These are phyloP conservation scores for Macadamia tetraphylla DNA, from an alignment of 164 flowering plant species.

Conservation along the genomic window DNA sequence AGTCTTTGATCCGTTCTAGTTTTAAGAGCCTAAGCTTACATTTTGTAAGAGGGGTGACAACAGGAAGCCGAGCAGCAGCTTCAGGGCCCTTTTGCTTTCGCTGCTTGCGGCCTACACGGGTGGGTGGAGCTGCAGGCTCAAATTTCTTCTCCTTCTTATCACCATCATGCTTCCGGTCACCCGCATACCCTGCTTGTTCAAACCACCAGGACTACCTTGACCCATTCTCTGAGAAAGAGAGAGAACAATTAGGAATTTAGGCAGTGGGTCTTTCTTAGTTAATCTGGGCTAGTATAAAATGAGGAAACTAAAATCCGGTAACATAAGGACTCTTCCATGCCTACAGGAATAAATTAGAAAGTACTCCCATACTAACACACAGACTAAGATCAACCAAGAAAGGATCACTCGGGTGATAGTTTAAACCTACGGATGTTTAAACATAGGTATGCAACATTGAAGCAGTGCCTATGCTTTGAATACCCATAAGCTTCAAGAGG, in stretches of 20 bases:
- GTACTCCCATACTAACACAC: too few species aligned
- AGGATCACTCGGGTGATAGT: too few species aligned
- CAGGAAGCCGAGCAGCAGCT: background rate
- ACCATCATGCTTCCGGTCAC: conserved; percentile 1
- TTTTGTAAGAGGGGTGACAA: background rate
- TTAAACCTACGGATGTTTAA: too few species aligned
- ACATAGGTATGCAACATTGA: too few species aligned
- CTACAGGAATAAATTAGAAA: too few species aligned
- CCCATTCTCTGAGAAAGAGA: background rate
- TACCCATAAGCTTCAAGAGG: too few species aligned
- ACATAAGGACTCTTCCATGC: too few species aligned
- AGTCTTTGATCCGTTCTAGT: background rate
- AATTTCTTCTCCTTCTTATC: background rate
- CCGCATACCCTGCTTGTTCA: background rate
- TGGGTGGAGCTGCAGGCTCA: background rate
- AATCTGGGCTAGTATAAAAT: too few species aligned
- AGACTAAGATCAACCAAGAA: too few species aligned
- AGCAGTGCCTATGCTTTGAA: too few species aligned
- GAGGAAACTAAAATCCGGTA: too few species aligned
- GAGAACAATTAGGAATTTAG: background rate
- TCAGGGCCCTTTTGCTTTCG: background rate
- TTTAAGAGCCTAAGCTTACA: background rate
- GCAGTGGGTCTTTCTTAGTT: too few species aligned
- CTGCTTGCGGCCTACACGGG: background rate
- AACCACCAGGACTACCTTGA: background rate